These are phyloP conservation scores for Oryza longistaminata DNA, from an alignment of 176 grass and related monocot genomes.

Conservation along the genomic window DNA sequence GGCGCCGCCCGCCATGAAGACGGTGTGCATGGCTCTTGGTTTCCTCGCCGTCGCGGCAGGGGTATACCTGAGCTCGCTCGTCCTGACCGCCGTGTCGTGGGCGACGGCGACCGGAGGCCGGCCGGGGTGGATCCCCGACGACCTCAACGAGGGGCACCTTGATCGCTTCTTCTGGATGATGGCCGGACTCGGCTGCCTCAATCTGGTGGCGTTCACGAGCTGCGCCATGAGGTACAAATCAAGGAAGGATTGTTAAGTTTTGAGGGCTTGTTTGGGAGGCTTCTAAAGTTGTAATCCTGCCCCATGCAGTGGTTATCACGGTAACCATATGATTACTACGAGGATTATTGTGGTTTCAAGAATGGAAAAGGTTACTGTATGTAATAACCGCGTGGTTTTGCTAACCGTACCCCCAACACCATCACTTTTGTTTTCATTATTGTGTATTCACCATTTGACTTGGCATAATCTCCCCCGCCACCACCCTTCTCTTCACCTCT, in stretches of 20 bases:
- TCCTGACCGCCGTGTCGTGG: conserved; percentile 36
- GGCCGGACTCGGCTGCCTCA: not conserved
- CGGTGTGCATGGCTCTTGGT: conserved; percentile 52
- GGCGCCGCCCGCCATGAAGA: conserved; percentile 63
- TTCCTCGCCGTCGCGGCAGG: conserved; percentile 47
- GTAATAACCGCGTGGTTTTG: too few species aligned
- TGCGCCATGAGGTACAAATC: conserved; percentile 7
- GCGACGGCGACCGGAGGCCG: conserved; percentile 15
- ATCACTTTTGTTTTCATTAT: too few species aligned
- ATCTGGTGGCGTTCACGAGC: not conserved
- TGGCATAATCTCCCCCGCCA: too few species aligned
- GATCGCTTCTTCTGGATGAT: conserved; percentile 51
- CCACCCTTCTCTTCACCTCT: too few species aligned
- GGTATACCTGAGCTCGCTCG: conserved; percentile 55
- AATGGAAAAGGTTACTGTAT: too few species aligned
- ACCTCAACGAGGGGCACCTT: conserved; percentile 54
- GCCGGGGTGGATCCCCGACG: conserved; percentile 60
- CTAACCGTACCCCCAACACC: too few species aligned
- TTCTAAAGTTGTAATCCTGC: too few species aligned
- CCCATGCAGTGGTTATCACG: too few species aligned
- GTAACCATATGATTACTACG: too few species aligned
- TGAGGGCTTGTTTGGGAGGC: too few species aligned
- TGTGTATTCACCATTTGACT: too few species aligned
- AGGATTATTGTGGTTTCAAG: too few species aligned
- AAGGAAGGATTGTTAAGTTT: not conserved